Conservation (phyloP, 192 early-diverging fungal genomes). For the Backusella tuberculispora region DNA sequence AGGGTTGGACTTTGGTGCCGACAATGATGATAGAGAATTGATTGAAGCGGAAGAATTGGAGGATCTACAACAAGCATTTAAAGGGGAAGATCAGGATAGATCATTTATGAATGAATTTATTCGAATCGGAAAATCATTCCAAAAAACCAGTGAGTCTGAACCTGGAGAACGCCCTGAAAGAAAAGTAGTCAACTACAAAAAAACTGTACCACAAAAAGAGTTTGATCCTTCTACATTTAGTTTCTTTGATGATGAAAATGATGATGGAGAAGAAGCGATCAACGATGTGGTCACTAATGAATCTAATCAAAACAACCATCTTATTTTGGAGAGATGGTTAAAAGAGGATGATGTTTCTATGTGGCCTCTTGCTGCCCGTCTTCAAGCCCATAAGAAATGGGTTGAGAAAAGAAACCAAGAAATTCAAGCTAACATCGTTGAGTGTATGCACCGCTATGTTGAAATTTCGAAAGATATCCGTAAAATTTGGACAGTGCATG, state of each 20-base stretch:
- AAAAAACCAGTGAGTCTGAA: not conserved
- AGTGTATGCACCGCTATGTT: constrained; percentile 27
- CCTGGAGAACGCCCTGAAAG: constrained; percentile 7
- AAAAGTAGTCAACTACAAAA: constrained; percentile 35
- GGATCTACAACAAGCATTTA: constrained; percentile 48
- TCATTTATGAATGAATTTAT: constrained; percentile 23
- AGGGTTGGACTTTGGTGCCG: constrained; percentile 44
- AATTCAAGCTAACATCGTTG: constrained; percentile 13
- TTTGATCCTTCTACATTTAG: constrained; percentile 13
- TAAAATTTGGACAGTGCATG: not conserved
- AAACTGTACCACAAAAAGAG: not conserved
- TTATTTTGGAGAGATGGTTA: constrained; percentile 26
- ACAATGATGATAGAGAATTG: constrained; percentile 45
- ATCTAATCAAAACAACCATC: not conserved
- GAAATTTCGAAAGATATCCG: constrained; percentile 26
- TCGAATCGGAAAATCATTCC: constrained; percentile 21
- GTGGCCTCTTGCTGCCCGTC: constrained; percentile 41
- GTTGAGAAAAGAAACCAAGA: constrained; percentile 18
- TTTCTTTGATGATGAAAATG: constrained; percentile 22
- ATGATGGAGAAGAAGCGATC: not conserved
- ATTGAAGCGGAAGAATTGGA: constrained; percentile 55
- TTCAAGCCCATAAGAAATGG: constrained; percentile 39
- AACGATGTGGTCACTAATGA: not conserved
- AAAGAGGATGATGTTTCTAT: constrained; percentile 35
- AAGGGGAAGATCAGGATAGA: constrained; percentile 31